Conservation (phyloP, 1,139 yeast species). For the Blastobotrys illinoisensis region DNA sequence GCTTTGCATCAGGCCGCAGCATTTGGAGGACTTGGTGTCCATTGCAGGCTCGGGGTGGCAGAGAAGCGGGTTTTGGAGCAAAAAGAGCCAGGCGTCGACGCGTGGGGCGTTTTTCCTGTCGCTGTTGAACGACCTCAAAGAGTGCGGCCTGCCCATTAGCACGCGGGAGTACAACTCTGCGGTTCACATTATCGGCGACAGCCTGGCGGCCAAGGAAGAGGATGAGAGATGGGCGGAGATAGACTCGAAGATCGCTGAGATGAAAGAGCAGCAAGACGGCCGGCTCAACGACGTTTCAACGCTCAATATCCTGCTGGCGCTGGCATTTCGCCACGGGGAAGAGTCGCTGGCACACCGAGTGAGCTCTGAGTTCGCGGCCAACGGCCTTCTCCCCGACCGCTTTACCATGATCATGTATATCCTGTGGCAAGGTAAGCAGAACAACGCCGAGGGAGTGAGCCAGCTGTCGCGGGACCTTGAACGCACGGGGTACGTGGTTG, state of each 20-base stretch:
- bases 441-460: constrained; percentile 15
- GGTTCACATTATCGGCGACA: constrained; percentile 11
- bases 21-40: constrained; percentile 39
- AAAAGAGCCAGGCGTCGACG: not conserved
- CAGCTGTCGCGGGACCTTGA: constrained; percentile 14
- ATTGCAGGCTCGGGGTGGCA: not conserved
- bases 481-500: constrained; percentile 14
- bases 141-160: constrained; percentile 23
- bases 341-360: constrained; percentile 11
- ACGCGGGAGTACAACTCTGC: constrained; percentile 19
- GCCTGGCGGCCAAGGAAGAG: not conserved
- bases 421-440: constrained; percentile 14
- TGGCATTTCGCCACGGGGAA: constrained; percentile 15
- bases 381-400: constrained; percentile 17
- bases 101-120: constrained; percentile 11
- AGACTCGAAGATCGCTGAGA: constrained; percentile 8
- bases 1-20: constrained; percentile 33
- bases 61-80: not conserved
- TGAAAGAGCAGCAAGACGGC: constrained; percentile 4
- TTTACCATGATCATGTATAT: constrained; percentile 19
- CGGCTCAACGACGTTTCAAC: constrained; percentile 14
- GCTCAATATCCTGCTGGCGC: constrained; percentile 17
- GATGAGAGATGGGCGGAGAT: constrained; percentile 6
- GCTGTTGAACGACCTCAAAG: constrained; percentile 18
- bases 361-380: constrained; percentile 12